Conservation (phyloP, 495 filamentous ascomycete genomes). For the Lasiosphaeriaceae sp. region DNA sequence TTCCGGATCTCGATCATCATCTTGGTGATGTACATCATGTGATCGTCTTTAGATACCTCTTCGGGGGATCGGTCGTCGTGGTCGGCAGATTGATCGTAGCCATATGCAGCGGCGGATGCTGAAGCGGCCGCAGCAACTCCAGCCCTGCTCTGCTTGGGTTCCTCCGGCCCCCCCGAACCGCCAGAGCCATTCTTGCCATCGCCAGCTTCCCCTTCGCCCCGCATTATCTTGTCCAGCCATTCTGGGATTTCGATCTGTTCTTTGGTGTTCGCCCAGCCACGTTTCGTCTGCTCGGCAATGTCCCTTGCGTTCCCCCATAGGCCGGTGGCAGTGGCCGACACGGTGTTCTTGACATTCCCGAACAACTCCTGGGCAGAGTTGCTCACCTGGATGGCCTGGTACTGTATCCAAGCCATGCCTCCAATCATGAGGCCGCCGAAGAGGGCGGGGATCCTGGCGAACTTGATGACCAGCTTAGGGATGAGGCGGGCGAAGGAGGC, state of each 20-base stretch:
- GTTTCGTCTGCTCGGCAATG: conserved; percentile 71
- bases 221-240: conserved; percentile 78
- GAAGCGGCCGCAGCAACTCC: conserved; percentile 54
- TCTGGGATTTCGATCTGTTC: conserved; percentile 72
- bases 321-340: conserved; percentile 59
- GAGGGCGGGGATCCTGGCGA: conserved; percentile 80
- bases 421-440: conserved; percentile 86
- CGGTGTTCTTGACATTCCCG: conserved; percentile 62
- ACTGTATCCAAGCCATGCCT: conserved; percentile 86
- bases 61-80: conserved; percentile 58
- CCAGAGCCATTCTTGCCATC: conserved; percentile 28
- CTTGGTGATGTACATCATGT: conserved; percentile 99
- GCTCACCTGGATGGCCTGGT: conserved; percentile 90
- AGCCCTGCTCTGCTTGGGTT: conserved; percentile 58
- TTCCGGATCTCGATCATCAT: conserved; percentile 99
- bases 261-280: conserved; percentile 80
- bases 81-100: conserved; percentile 67
- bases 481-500: conserved; percentile 82
- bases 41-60: conserved; percentile 79
- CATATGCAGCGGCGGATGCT: conserved; percentile 71
- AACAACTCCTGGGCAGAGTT: conserved; percentile 84
- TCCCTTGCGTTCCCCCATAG: conserved; percentile 66
- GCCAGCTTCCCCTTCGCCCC: conserved; percentile 50
- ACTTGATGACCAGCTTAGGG: conserved; percentile 85
- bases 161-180: conserved; percentile 45